Evolutionary conservation across 2,329 filamentous ascomycete genomes (phyloP).

Genomic region (Epichloe uncinata): DNA sequence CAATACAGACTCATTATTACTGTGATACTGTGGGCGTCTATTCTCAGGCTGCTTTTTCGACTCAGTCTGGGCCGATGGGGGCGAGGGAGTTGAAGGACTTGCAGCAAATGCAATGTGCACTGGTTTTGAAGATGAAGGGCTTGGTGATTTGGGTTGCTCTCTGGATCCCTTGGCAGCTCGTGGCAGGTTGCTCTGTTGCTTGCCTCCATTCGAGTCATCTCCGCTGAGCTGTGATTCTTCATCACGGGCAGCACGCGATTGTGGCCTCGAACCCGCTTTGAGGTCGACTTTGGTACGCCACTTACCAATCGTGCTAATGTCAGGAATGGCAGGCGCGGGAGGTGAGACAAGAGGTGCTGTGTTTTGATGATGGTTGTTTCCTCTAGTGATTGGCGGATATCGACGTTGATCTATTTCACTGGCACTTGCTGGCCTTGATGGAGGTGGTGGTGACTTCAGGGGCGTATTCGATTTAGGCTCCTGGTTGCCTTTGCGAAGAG

Average conservation of each 20-base stretch:
- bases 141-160: neutral
- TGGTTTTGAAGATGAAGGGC: neutral
- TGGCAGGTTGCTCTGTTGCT: neutral
- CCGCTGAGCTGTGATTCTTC: neutral
- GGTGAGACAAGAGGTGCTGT: constrained; percentile 16
- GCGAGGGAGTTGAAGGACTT: neutral
- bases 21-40: constrained; percentile 2
- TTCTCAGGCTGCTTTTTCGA: neutral
- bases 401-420: constrained; percentile 16
- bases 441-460: constrained; percentile 13
- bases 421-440: neutral
- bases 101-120: constrained; percentile 1
- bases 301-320: constrained; percentile 20
- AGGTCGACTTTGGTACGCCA: constrained; percentile 18
- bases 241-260: neutral
- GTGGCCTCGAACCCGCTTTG: constrained; percentile 5
- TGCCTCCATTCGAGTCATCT: neutral
- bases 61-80: neutral
- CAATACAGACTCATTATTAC: constrained; percentile 7
- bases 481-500: constrained; percentile 16
- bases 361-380: constrained; percentile 13
- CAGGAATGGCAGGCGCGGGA: constrained; percentile 16
- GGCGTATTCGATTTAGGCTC: constrained; percentile 16
- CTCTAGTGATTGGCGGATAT: constrained; percentile 25
- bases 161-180: neutral